These are phyloP conservation scores for Pseudocercospora fuligena DNA, from an alignment of 2,329 filamentous ascomycete species.

Conservation along the genomic window DNA sequence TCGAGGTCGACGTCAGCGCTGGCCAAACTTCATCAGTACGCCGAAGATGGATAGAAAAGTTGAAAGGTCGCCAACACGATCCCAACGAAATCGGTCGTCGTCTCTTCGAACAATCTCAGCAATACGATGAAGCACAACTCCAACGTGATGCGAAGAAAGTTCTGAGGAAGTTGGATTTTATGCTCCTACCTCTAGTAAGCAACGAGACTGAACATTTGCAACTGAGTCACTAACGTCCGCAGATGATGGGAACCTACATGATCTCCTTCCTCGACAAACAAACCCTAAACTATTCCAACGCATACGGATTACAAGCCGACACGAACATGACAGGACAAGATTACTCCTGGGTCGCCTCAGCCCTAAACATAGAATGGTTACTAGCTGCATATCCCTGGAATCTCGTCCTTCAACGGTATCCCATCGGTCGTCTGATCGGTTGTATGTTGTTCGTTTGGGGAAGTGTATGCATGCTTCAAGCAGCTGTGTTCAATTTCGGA, in stretches of 20 bases:
- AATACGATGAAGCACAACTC: constrained; percentile 38
- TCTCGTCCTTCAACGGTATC: constrained; percentile 31
- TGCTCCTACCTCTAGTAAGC: constrained; percentile 53
- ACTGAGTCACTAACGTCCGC: too few relatives aligned
- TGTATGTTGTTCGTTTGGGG: constrained; percentile 39
- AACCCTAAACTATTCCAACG: constrained; percentile 26
- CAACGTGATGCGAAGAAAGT: constrained; percentile 50
- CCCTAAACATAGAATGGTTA: constrained; percentile 52
- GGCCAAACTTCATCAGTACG: background rate
- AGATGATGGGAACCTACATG: constrained; percentile 54
- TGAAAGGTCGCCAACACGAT: constrained; percentile 14
- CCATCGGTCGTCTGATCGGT: constrained; percentile 22
- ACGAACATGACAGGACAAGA: constrained; percentile 44
- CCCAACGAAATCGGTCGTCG: constrained; percentile 19
- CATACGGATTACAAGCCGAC: constrained; percentile 24
- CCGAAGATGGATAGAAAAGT: background rate
- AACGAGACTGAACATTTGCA: too few relatives aligned
- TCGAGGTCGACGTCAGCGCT: background rate
- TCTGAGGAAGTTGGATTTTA: constrained; percentile 51
- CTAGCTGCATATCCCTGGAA: constrained; percentile 49
- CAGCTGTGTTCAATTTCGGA: constrained; percentile 41
- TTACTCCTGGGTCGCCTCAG: constrained; percentile 50
- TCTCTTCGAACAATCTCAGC: constrained; percentile 17
- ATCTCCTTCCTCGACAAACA: constrained; percentile 32
- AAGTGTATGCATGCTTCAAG: constrained; percentile 36